Percentiles rank a stretch among this genome's conserved stretches.
Conservation (phyloP, 2,329 filamentous ascomycete genomes). For the Hysterium pulicare region DNA sequence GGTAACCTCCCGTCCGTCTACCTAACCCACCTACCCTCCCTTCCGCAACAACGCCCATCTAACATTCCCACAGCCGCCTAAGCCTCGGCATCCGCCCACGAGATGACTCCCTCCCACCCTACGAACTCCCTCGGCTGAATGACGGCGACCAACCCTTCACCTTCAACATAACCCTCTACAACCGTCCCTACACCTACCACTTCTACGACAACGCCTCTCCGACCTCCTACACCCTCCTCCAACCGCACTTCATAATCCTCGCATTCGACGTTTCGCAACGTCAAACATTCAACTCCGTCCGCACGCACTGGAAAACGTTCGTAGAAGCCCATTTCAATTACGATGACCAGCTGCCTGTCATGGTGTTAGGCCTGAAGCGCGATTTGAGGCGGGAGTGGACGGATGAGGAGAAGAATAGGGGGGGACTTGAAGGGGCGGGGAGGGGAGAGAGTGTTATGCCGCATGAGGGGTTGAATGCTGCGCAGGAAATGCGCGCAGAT, state of each 20-base stretch:
- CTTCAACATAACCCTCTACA: slow-evolving; percentile 57
- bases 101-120: slow-evolving; percentile 25
- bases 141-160: slow-evolving; percentile 58
- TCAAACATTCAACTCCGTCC: slow-evolving; percentile 47
- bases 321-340: slow-evolving; percentile 53
- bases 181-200: slow-evolving; percentile 52
- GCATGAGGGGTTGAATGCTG: slow-evolving; percentile 48
- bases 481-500: slow-evolving; percentile 60
- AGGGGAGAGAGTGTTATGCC: slow-evolving; percentile 47
- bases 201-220: slow-evolving; percentile 57
- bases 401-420: slow-evolving; percentile 28
- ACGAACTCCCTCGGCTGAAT: slow-evolving; percentile 43
- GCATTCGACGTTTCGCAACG: slow-evolving; percentile 59
- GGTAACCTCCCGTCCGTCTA: slow-evolving; percentile 31
- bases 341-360: slow-evolving; percentile 52
- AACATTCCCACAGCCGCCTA: slow-evolving; percentile 6
- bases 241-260: slow-evolving; percentile 54
- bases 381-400: slow-evolving; percentile 50
- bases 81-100: slow-evolving; percentile 27
- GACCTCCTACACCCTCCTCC: slow-evolving; percentile 54
- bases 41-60: slow-evolving; percentile 18
- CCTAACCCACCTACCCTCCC: slow-evolving; percentile 19
- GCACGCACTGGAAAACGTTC: slow-evolving; percentile 41
- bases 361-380: slow-evolving; percentile 58
- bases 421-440: too few relatives aligned